A percentile compares a stretch with the other conserved stretches of the same genome.
These are phyloP conservation scores for Corylus americana DNA, from an alignment of 306 rosid species.

Conservation along the genomic window DNA sequence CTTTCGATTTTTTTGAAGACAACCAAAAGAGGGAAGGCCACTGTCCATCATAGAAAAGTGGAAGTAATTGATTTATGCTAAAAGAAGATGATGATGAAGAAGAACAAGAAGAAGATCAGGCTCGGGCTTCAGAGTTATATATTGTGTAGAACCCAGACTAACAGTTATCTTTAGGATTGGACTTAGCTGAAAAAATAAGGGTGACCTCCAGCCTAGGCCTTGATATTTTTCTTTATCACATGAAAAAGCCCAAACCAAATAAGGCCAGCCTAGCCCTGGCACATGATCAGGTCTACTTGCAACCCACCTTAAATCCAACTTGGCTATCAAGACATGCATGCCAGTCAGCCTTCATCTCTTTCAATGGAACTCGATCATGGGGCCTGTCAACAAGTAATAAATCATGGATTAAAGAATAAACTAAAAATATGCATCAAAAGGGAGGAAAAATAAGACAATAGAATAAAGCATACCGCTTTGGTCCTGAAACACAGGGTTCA, in stretches of 20 bases:
- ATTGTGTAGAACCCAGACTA: not conserved
- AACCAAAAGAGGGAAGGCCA: too few relatives aligned
- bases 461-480: constrained; percentile 12
- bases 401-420: not conserved
- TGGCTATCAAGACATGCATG: constrained; percentile 28
- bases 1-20: too few relatives aligned
- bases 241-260: not conserved
- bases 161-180: not conserved
- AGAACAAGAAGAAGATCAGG: too few relatives aligned
- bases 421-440: not conserved
- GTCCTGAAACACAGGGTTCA: constrained; percentile 29
- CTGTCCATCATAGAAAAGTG: too few relatives aligned
- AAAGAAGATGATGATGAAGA: too few relatives aligned
- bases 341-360: constrained; percentile 33
- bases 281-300: constrained; percentile 4
- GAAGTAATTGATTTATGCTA: too few relatives aligned
- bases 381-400: constrained; percentile 10
- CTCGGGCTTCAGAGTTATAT: too few relatives aligned
- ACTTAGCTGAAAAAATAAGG: not conserved
- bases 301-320: constrained; percentile 32
- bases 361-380: constrained; percentile 30
- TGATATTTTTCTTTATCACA: not conserved
- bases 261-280: not conserved
- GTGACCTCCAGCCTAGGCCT: not conserved
- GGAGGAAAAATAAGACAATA: not conserved